Evolutionary conservation across 1,284 basidiomycete genomes (phyloP).

Genomic region (Malassezia furfur): DNA sequence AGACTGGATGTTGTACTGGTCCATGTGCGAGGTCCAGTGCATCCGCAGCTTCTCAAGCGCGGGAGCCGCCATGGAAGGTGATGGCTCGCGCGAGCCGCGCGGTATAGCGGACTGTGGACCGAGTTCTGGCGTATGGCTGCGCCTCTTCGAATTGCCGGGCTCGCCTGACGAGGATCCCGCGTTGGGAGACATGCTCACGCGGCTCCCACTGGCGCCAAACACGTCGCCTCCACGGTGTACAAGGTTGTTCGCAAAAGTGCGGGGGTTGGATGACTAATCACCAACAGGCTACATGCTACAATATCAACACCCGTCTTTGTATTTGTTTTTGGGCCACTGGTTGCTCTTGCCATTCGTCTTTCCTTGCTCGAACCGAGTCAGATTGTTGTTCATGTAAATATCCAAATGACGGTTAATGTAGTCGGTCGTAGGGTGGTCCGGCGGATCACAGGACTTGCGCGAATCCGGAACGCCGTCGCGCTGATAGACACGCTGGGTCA

Average conservation of each 20-base stretch:
- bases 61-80: neutral
- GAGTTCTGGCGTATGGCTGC: no score
- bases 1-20: conserved; percentile 14
- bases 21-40: conserved; percentile 17
- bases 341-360: conserved; percentile 3
- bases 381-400: conserved; percentile 41
- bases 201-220: no score
- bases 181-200: no score
- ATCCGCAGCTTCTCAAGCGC: conserved; percentile 14
- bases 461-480: conserved; percentile 23
- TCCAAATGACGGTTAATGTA: conserved; percentile 40
- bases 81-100: no score
- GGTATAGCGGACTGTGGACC: no score
- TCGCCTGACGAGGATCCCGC: no score
- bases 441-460: conserved; percentile 31
- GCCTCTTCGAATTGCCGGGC: no score
- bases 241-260: neutral
- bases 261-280: conserved; percentile 5
- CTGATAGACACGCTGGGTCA: conserved; percentile 34
- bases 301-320: neutral
- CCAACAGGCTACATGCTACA: neutral
- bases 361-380: conserved; percentile 27
- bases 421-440: conserved; percentile 37
- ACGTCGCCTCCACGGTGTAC: no score
- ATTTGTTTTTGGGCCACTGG: conserved; percentile 34